Evolutionary conservation across 306 rosid genomes (phyloP), one percentile per base, ranked within the genome.

Genomic region (Glycine tomentella): DNA sequence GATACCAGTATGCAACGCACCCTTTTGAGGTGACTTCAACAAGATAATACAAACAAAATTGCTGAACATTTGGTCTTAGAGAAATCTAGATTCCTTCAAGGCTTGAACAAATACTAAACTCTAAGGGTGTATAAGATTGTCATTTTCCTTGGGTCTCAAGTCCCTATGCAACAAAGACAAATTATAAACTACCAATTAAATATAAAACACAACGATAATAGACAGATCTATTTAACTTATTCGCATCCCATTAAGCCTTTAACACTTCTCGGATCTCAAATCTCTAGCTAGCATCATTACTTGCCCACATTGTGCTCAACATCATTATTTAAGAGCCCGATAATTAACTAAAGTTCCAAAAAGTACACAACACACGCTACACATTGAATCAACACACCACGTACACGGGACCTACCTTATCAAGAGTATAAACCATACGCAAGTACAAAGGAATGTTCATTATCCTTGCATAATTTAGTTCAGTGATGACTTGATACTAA

Each of bases 321-420:
- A 67, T 84, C 77, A 86, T 86, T 81, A 82, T 77, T 82, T 49
- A 65, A 66, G 65, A 84, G 50, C 14, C 65, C 59, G 9, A 31
- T 67, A 36, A 36, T 36, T 36, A 36, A 36, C 5, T 42, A 5
- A 76, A 46, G 72, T 38, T 57, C 10, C 3, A 25, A 50, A 61
- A 76, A 62, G 75, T 77, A 71, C 69, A 75, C 33, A 46, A 36
- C 45, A 75, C 81, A 82, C 61, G 76, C 67, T 74, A 48, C 61
- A 45, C 70, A 46, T 34, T 68, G 73, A 68, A 76, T 58, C 38
- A 61, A 69, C 72, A 76, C 44, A 38, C 44, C 72, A 76, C 72
- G 77, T 82, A 82, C 79, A 20, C 2, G 40, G 67, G 81, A 4
- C 78, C 85, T 49, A 76, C 82, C 49, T 76, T 76, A 69, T 76